A percentile compares a stretch with the other conserved stretches of the same genome.
These are phyloP conservation scores for Gracilaria caudata DNA, from an alignment of 23 red algal species.

Conservation along the genomic window DNA sequence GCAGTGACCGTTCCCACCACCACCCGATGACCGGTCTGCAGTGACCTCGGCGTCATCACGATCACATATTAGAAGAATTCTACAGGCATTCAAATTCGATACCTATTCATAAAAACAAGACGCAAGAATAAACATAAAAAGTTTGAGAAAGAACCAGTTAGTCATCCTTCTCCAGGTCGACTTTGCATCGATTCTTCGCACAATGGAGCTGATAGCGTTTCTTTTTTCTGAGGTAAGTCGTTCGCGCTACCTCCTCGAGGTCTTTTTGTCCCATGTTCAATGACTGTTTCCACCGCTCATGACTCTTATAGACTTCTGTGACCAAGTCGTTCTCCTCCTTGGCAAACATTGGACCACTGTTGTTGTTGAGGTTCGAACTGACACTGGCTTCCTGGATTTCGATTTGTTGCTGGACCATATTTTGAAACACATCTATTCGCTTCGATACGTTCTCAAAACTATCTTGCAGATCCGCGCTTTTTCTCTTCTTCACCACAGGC, in stretches of 20 bases:
- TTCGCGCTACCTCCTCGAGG: background rate
- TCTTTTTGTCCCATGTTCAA: background rate
- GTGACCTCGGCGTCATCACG: background rate
- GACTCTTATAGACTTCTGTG: background rate
- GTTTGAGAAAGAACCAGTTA: background rate
- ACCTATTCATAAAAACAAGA: background rate
- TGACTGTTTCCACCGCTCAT: background rate
- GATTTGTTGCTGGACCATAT: background rate
- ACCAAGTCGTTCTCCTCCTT: background rate
- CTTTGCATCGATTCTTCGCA: background rate
- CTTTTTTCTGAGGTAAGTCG: constrained; percentile 3
- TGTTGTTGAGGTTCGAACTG: background rate
- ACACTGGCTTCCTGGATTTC: constrained; percentile 11
- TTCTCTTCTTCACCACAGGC: background rate
- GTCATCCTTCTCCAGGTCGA: background rate
- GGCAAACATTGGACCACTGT: background rate
- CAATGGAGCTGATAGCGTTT: background rate
- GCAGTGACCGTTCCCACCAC: constrained; percentile 6
- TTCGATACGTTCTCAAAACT: constrained; percentile 9
- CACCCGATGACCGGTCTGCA: constrained; percentile 14
- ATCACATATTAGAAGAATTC: background rate
- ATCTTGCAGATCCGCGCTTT: background rate
- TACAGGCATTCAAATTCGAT: background rate
- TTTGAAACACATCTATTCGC: background rate
- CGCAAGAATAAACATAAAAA: background rate